Evolutionary conservation across 2,329 filamentous ascomycete species (phyloP).

Genomic region (Ceratocystis alfenasii): DNA sequence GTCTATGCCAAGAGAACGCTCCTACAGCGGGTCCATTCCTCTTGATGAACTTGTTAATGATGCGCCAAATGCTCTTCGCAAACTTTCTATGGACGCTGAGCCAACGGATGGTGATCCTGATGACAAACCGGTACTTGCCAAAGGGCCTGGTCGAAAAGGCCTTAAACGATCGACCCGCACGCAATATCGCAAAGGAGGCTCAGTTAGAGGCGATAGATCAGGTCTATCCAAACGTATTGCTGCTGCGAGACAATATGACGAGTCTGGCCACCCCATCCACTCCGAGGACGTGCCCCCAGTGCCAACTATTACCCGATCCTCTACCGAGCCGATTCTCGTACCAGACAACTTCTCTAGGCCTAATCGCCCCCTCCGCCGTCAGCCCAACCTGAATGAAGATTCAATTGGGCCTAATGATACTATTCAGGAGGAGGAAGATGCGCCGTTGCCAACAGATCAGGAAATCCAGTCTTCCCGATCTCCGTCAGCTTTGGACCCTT

Average conservation of each 20-base stretch:
- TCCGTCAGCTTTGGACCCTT: conserved; percentile 21
- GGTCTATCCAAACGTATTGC: conserved; percentile 61
- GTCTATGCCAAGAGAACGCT: conserved; percentile 60
- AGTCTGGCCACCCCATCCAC: conserved; percentile 28
- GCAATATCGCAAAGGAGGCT: conserved; percentile 75
- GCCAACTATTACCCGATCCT: conserved; percentile 45
- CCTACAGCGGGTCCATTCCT: conserved; percentile 39
- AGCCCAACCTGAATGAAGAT: conserved; percentile 41
- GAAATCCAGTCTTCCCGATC: conserved; percentile 5
- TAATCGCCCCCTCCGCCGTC: conserved; percentile 36
- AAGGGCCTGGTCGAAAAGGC: conserved; percentile 57
- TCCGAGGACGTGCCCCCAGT: conserved; percentile 28
- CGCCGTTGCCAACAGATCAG: not conserved
- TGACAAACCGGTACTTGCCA: conserved; percentile 77
- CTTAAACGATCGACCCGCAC: conserved; percentile 84
- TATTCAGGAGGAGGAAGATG: conserved; percentile 7
- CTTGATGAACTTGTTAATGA: conserved; percentile 76
- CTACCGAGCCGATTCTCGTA: conserved; percentile 52
- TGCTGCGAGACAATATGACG: conserved; percentile 27
- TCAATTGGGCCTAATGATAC: conserved; percentile 24
- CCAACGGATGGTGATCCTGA: conserved; percentile 34
- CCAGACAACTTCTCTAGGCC: conserved; percentile 52
- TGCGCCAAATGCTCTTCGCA: conserved; percentile 57
- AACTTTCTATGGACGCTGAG: conserved; percentile 49
- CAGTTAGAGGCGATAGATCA: conserved; percentile 63